These are phyloP conservation scores for Solanum sitiens DNA, from an alignment of 257 asterid species.

Conservation along the genomic window DNA sequence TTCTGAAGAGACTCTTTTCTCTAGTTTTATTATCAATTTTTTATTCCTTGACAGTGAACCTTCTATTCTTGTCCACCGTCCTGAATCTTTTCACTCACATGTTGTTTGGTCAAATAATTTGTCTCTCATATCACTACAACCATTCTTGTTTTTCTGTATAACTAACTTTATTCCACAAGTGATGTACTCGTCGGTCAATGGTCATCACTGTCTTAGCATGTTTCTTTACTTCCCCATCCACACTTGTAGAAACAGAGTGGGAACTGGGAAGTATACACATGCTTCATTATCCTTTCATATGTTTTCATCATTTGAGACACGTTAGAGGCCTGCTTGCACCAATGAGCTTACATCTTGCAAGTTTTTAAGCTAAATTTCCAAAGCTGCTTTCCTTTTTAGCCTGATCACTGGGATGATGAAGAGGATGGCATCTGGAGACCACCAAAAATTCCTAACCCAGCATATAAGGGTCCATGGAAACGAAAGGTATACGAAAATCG, in stretches of 20 bases:
- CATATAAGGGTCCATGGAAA: conserved; percentile 19
- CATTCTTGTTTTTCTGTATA: background rate
- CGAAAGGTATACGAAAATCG: conserved; percentile 4
- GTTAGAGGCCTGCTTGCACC: background rate
- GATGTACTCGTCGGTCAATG: background rate
- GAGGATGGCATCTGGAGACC: conserved; percentile 19
- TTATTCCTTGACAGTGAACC: background rate
- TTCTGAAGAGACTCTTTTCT: background rate
- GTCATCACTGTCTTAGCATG: background rate
- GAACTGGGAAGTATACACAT: background rate
- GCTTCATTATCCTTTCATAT: background rate
- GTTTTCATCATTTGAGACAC: background rate
- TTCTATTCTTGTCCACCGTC: background rate
- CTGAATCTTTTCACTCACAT: background rate
- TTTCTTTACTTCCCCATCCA: background rate
- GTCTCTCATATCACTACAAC: background rate
- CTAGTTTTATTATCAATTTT: background rate
- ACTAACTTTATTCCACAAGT: background rate
- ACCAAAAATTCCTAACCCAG: conserved; percentile 16
- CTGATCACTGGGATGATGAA: conserved; percentile 22
- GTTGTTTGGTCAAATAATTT: background rate
- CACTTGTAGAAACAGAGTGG: background rate
- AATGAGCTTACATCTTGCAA: background rate
- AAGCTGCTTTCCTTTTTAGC: background rate
- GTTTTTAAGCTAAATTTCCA: background rate